Base-by-base conservation (phyloP, 768 basidiomycete genomes). In the Auriscalpium vulgare region DNA sequence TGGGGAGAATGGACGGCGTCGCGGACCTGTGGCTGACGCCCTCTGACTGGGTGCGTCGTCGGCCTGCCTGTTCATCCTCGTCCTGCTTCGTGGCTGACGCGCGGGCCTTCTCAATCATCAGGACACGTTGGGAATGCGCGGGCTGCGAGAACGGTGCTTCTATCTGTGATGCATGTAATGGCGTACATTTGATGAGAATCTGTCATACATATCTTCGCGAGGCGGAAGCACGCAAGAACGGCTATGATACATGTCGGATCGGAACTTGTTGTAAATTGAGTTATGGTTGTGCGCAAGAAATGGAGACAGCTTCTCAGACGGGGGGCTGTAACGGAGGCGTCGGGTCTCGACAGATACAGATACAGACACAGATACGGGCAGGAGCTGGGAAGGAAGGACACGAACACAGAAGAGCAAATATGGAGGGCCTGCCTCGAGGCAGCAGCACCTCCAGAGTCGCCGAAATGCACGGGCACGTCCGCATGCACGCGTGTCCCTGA, bases 1-100 rank as follows among this genome's bases (percentile, higher is more conserved):
- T 97, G 44, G 90, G 87, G 29, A 91, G 91, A 71, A 88, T 98
- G 82, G 97, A 99, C 51, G 83, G 85, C 3, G 83, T 88, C 47
- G 78, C 82, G 35, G 97, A 99, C 61, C 72, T 97, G 55, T 98
- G 95, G 95, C 75, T 98, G 29, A 82, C 90, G 7, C 72, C 76
- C 55, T 75, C 83, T 37, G 97, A 99, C 67, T 99, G 94, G 91
- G 91, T 92, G 69, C 50, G 79, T 71, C 23, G 21, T 21, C 21
- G 21, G n/a, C 3, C 21, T 2, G 29, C 29, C 4, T 29, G 51
- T 55, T 54, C 47, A 37, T 50, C 44, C 23, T 9, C 36, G 13
- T 36, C 37, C 13, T 49, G 29, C 29, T 29, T 29, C 29, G 29
- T 37, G 14, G 14, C 14, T 17, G 40, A 14, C 40, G 49, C 53